phyloP scores from a whole-genome alignment of 2,329 filamentous ascomycete species.

The Madurella mycetomatis region DNA sequence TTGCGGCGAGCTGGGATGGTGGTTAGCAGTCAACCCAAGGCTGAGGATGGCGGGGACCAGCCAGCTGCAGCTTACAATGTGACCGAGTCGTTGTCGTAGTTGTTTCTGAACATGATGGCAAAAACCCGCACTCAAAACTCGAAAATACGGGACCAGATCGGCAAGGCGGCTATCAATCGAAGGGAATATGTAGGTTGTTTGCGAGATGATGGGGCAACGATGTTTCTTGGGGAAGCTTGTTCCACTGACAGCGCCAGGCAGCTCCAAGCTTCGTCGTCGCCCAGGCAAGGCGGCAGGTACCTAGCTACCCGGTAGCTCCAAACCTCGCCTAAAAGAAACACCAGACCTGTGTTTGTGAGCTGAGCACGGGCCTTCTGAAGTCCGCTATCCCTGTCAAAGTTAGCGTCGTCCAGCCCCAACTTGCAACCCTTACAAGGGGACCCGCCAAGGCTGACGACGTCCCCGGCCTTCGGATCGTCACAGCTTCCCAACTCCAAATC shows the following conservation, averaged over 20 bases:
- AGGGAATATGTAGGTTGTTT: background rate
- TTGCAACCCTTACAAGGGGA: background rate
- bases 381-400: background rate
- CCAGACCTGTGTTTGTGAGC: background rate
- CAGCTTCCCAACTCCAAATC: conserved; percentile 9
- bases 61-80: conserved; percentile 76
- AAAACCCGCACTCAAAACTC: conserved; percentile 1
- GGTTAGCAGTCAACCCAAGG: conserved; percentile 23
- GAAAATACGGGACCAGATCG: background rate
- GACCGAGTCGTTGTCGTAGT: conserved; percentile 99
- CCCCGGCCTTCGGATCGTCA: conserved; percentile 5
- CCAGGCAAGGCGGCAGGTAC: conserved; percentile 17
- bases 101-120: conserved; percentile 92
- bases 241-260: conserved; percentile 22
- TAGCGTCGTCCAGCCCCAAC: background rate
- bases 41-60: conserved; percentile 14
- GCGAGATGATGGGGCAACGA: conserved; percentile 4
- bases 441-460: conserved; percentile 20
- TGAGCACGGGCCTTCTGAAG: background rate
- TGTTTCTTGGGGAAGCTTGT: conserved; percentile 12
- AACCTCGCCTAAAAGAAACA: conserved; percentile 9
- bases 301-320: conserved; percentile 11
- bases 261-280: conserved; percentile 26
- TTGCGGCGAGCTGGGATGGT: conserved; percentile 75
- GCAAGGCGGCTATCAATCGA: background rate